phyloP scores from a whole-genome alignment of 345 rosid species.

The Citrus reticulata region DNA sequence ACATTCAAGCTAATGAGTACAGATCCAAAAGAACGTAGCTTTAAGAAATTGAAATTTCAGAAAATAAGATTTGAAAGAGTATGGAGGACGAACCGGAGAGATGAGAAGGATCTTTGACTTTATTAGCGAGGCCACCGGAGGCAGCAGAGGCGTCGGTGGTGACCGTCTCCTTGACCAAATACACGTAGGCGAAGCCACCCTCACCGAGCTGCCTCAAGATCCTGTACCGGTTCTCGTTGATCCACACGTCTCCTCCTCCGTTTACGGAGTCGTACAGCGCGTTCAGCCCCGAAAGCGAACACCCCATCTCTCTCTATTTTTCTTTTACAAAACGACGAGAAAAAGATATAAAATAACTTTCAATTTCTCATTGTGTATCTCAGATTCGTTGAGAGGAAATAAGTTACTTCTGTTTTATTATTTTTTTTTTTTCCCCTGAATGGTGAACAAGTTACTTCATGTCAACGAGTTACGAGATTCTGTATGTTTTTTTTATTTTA shows the following conservation, averaged over 20 bases:
- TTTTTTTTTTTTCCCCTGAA: no score
- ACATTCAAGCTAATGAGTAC: background rate
- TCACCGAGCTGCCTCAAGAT: slow-evolving; percentile 93
- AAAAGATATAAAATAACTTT: slow-evolving; percentile 14
- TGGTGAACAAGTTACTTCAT: background rate
- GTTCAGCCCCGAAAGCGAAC: slow-evolving; percentile 90
- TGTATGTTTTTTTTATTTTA: background rate
- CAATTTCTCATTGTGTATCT: slow-evolving; percentile 39
- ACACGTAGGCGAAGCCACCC: slow-evolving; percentile 94
- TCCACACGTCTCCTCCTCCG: slow-evolving; percentile 96
- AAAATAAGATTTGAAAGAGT: background rate
- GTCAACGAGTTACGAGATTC: background rate
- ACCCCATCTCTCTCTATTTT: slow-evolving; percentile 48
- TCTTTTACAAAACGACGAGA: background rate
- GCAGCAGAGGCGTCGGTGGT: slow-evolving; percentile 56
- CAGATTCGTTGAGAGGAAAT: background rate
- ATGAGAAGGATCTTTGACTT: slow-evolving; percentile 87
- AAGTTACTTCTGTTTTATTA: background rate
- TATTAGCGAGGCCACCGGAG: slow-evolving; percentile 61
- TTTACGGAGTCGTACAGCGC: slow-evolving; percentile 88
- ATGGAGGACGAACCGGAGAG: slow-evolving; percentile 62
- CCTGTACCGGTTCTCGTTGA: slow-evolving; percentile 93
- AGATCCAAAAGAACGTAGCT: background rate
- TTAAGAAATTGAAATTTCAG: background rate
- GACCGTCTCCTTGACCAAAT: slow-evolving; percentile 69